Evolutionary conservation across 768 basidiomycete genomes (phyloP), one percentile per base, ranked within the genome.

Genomic region (Kwoniella sp.): DNA sequence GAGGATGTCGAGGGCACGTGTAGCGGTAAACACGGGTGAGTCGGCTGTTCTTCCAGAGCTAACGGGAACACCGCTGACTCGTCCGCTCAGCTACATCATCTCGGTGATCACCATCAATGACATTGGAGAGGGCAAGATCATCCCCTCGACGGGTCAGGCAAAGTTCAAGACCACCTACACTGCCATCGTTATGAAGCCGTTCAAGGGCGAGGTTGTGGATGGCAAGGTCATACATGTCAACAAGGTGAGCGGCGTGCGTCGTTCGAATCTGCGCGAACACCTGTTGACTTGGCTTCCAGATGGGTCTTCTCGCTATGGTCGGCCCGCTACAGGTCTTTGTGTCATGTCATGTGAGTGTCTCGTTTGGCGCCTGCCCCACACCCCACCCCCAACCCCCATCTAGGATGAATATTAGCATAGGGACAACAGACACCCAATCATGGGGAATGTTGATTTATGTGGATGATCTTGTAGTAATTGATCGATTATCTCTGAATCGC

Each of bases 101-200:
- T 64, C 73, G 11, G 72, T 73, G 15, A 59, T 71, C 23, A 59
- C 57, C 19, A 89, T 93, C 63, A 79, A 87, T 43, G 88, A 92
- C 66, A 89, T 91, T 49, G 90, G 89, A 28, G 86, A 88, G 75
- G 92, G 91, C 8, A 88, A 89, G 81, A 87, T 96, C 12, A 77
- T 93, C 39, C 83, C 86, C 49, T 89, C 89, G 7, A 90, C 85
- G 28, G 93, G 91, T 1, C 89, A 93, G 76, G 95, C 95, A 4
- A 89, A 96, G 76, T 99, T 99, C 74, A 81, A 89, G 59, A 89
- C 90, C 19, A 80, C 86, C 48, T 99, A 98, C 76, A 84, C 87
- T 23, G 95, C 95, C 5, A 90, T 99, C 60, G 93, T 99, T 17
- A 96, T 95, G 82, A 92, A 96, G 75, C 95, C 95, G n/a, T 98